Evolutionary conservation across 1,284 basidiomycete species (phyloP).

Genomic region (Papiliotrema laurentii): DNA sequence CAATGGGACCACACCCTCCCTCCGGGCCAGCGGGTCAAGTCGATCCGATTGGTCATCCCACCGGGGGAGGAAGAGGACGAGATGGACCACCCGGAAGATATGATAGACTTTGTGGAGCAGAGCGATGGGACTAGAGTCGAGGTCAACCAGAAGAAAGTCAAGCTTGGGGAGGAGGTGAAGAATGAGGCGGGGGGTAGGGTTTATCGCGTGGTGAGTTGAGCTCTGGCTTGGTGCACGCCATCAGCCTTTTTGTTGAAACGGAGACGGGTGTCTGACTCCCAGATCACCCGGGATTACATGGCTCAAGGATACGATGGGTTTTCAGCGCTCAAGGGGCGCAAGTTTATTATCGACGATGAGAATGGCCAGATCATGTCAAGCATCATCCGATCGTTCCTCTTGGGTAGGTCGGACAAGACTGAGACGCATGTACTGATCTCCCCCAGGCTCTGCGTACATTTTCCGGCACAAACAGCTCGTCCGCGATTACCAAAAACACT

Average conservation of each 20-base stretch:
- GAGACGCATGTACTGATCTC: not conserved
- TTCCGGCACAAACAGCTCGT: constrained; percentile 46
- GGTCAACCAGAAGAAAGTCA: constrained; percentile 35
- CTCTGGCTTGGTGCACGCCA: not conserved
- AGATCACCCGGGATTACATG: constrained; percentile 50
- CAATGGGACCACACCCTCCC: constrained; percentile 72
- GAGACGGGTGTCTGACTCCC: constrained; percentile 10
- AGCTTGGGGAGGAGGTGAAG: constrained; percentile 54
- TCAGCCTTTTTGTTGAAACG: no score
- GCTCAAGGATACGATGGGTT: constrained; percentile 66
- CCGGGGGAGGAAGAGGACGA: constrained; percentile 34
- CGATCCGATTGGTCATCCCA: constrained; percentile 58
- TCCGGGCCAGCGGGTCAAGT: constrained; percentile 66
- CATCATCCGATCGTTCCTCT: constrained; percentile 77
- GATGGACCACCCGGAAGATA: constrained; percentile 29
- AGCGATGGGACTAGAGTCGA: constrained; percentile 49
- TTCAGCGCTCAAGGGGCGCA: constrained; percentile 61
- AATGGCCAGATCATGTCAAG: constrained; percentile 73
- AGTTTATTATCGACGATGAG: constrained; percentile 77
- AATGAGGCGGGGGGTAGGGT: constrained; percentile 56
- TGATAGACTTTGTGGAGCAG: constrained; percentile 41
- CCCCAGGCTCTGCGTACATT: constrained; percentile 45
- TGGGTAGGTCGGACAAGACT: constrained; percentile 56
- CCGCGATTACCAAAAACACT: constrained; percentile 32
- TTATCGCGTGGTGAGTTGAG: constrained; percentile 64